A percentile compares a stretch with the other conserved stretches of the same genome.
These are phyloP conservation scores for Coemansia asiatica DNA, from an alignment of 192 early-diverging fungal genomes.

Conservation along the genomic window DNA sequence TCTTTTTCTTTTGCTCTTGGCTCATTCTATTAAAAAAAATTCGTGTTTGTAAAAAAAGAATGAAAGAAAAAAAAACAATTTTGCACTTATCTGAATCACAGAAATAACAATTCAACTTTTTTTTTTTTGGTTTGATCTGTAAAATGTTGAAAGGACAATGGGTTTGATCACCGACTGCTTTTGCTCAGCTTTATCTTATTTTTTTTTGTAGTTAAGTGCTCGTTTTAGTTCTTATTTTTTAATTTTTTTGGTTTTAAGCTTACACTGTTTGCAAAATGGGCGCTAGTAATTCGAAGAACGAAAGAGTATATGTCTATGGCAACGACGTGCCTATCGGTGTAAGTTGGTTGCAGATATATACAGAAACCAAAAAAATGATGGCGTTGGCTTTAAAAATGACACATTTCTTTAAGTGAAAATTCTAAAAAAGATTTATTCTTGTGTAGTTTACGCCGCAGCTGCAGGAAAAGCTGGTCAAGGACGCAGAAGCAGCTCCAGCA, in stretches of 20 bases:
- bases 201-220: background rate
- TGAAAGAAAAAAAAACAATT: background rate
- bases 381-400: too few relatives aligned
- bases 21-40: slow-evolving; percentile 1
- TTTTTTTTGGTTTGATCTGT: background rate
- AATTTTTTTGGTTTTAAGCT: background rate
- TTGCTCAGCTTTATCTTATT: slow-evolving; percentile 4
- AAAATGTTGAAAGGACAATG: too few relatives aligned
- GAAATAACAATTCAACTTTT: too few relatives aligned
- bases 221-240: background rate
- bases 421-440: background rate
- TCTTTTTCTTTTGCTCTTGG: slow-evolving; percentile 4
- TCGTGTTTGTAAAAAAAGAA: background rate
- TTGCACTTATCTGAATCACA: too few relatives aligned
- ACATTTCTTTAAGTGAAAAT: too few relatives aligned
- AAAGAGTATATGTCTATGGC: slow-evolving; percentile 47
- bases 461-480: slow-evolving; percentile 37
- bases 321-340: slow-evolving; percentile 43
- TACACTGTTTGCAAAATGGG: slow-evolving; percentile 33
- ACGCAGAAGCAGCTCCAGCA: slow-evolving; percentile 1
- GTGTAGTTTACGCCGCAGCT: slow-evolving; percentile 47
- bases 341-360: slow-evolving; percentile 14
- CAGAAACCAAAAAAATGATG: too few relatives aligned
- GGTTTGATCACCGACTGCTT: too few relatives aligned
- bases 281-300: slow-evolving; percentile 47